Percentiles rank a stretch among this genome's conserved stretches.
phyloP scores from a whole-genome alignment of 768 basidiomycete genomes.

The Kockovaella imperatae region DNA sequence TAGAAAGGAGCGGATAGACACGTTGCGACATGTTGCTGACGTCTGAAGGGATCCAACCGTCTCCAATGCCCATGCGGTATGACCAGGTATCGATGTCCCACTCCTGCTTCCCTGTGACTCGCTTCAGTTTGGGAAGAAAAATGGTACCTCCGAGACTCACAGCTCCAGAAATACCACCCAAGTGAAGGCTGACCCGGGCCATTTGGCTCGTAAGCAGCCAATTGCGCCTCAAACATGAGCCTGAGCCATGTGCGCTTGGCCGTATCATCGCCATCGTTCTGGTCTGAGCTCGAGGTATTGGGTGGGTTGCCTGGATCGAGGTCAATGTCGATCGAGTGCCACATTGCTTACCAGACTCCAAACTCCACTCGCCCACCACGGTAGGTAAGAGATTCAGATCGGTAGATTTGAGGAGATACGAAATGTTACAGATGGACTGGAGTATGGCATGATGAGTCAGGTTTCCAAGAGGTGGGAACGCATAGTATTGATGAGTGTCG shows the following conservation, averaged over 20 bases:
- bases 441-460: constrained; percentile 35
- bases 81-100: constrained; percentile 43
- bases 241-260: constrained; percentile 41
- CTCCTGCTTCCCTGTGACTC: constrained; percentile 29
- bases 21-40: constrained; percentile 32
- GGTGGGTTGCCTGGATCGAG: constrained; percentile 12
- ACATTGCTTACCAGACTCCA: constrained; percentile 31
- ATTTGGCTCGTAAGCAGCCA: constrained; percentile 35
- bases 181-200: constrained; percentile 18
- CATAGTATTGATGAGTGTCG: constrained; percentile 43
- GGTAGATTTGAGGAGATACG: constrained; percentile 19
- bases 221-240: constrained; percentile 41
- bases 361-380: constrained; percentile 43
- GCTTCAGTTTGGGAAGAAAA: not conserved
- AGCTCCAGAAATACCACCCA: constrained; percentile 45
- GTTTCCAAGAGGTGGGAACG: constrained; percentile 36
- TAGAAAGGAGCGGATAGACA: constrained; percentile 29
- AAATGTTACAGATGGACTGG: constrained; percentile 37
- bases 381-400: constrained; percentile 6
- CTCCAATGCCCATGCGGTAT: constrained; percentile 24
- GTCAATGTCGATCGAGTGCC: not conserved
- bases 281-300: constrained; percentile 14
- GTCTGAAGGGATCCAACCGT: constrained; percentile 41
- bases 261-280: constrained; percentile 16
- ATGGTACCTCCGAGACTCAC: constrained; percentile 16